Conservation (phyloP, 1,284 basidiomycete species). For the Cutaneotrichosporon curvatum region DNA sequence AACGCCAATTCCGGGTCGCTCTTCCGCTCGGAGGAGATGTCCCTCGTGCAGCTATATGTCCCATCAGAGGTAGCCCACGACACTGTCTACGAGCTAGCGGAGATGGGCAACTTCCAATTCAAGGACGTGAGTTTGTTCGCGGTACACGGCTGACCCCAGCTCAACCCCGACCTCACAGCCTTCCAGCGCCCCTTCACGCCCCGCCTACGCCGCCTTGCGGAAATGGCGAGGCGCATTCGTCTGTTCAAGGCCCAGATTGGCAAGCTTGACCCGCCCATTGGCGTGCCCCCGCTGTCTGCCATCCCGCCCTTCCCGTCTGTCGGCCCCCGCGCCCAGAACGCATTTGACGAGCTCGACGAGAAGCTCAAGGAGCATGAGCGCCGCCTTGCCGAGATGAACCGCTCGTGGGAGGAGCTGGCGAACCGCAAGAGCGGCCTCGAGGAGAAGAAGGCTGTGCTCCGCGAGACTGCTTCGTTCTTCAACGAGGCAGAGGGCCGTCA, state of each 20-base stretch:
- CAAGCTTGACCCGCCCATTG: conserved; percentile 61
- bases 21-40: conserved; percentile 93
- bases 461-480: conserved; percentile 96
- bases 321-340: conserved; percentile 83
- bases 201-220: conserved; percentile 88
- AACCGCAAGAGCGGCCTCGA: conserved; percentile 80
- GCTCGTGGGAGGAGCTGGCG: conserved; percentile 81
- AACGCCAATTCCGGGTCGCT: conserved; percentile 56
- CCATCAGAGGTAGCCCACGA: conserved; percentile 97
- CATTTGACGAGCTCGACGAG: conserved; percentile 85
- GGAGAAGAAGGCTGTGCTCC: conserved; percentile 86
- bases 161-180: conserved; percentile 90
- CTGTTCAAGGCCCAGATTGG: conserved; percentile 85
- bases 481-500: conserved; percentile 77
- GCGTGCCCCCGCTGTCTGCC: conserved; percentile 73
- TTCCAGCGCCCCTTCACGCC: conserved; percentile 98
- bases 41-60: conserved; percentile 94
- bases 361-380: conserved; percentile 83
- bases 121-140: conserved; percentile 66
- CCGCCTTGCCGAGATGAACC: conserved; percentile 85
- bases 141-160: conserved; percentile 49
- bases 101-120: conserved; percentile 93
- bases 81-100: conserved; percentile 88
- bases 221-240: conserved; percentile 88
- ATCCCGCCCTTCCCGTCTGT: conserved; percentile 74